These are phyloP conservation scores for Calcarisporium arbuscula DNA, from an alignment of 2,329 filamentous ascomycete species.

Conservation along the genomic window DNA sequence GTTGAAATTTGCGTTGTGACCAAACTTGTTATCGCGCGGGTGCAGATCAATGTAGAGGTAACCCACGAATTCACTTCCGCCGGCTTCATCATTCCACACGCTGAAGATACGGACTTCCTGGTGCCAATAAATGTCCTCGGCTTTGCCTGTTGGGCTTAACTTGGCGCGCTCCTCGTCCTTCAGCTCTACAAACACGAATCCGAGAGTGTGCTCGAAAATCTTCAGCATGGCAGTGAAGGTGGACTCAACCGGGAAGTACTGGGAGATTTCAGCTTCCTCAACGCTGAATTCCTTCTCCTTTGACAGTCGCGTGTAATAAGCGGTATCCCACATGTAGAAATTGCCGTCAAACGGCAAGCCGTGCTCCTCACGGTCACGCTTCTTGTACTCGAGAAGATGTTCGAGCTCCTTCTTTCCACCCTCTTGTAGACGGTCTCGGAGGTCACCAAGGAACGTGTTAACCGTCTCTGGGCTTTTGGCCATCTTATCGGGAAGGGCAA, in stretches of 20 bases:
- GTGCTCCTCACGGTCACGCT: constrained; percentile 56
- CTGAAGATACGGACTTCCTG: constrained; percentile 77
- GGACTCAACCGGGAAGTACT: constrained; percentile 74
- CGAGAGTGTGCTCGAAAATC: constrained; percentile 80
- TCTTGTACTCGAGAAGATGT: constrained; percentile 68
- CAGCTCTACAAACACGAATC: constrained; percentile 70
- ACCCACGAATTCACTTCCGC: constrained; percentile 67
- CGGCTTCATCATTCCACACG: constrained; percentile 71
- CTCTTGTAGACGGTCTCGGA: constrained; percentile 58
- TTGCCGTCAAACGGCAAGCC: constrained; percentile 56
- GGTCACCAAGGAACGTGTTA: constrained; percentile 64
- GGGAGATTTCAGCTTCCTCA: constrained; percentile 71
- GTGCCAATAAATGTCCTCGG: constrained; percentile 72
- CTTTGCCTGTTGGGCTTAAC: constrained; percentile 61
- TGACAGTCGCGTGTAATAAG: constrained; percentile 75
- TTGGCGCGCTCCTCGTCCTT: constrained; percentile 57
- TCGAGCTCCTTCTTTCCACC: constrained; percentile 66
- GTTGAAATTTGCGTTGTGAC: constrained; percentile 80
- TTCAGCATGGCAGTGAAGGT: constrained; percentile 73
- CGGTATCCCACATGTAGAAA: constrained; percentile 78
- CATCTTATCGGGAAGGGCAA: constrained; percentile 80
- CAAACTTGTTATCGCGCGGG: constrained; percentile 75
- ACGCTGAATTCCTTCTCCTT: constrained; percentile 75
- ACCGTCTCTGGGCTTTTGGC: constrained; percentile 70
- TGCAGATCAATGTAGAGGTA: constrained; percentile 81